Evolutionary conservation across 495 filamentous ascomycete species (phyloP).

Genomic region (Neurospora terricola): DNA sequence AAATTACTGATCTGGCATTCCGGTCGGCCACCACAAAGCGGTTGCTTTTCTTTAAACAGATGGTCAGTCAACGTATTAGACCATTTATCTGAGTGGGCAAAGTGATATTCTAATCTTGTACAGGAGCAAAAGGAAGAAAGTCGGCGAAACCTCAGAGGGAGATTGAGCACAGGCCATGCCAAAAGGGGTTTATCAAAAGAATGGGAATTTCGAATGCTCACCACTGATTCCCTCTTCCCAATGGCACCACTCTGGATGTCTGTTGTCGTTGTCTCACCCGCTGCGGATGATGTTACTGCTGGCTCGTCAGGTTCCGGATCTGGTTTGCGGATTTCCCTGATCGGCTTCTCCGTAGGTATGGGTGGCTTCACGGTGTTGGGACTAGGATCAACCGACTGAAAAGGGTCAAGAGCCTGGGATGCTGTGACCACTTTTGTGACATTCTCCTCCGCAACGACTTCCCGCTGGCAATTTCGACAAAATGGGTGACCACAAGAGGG

Average conservation of each 20-base stretch:
- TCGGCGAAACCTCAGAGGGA: background rate
- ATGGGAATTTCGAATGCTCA: background rate
- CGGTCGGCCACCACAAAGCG: constrained; percentile 21
- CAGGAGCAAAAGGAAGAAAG: background rate
- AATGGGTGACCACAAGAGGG: constrained; percentile 28
- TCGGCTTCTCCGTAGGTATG: background rate
- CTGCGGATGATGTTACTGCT: background rate
- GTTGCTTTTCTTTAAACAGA: constrained; percentile 9
- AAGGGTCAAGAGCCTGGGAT: background rate
- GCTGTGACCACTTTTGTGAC: constrained; percentile 2
- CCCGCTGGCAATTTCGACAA: constrained; percentile 22
- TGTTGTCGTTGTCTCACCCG: background rate
- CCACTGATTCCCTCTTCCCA: constrained; percentile 11
- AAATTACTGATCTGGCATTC: constrained; percentile 6
- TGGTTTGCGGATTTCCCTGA: background rate
- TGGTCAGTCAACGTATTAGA: background rate
- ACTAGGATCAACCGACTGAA: background rate
- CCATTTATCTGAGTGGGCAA: background rate
- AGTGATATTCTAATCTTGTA: background rate
- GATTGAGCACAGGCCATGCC: background rate
- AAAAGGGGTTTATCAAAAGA: background rate
- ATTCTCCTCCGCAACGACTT: constrained; percentile 10
- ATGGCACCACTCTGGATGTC: background rate
- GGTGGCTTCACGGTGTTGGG: background rate
- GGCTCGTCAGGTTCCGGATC: background rate